These are phyloP conservation scores for Solanum peruvianum DNA, from an alignment of 257 asterid genomes.

Conservation along the genomic window DNA sequence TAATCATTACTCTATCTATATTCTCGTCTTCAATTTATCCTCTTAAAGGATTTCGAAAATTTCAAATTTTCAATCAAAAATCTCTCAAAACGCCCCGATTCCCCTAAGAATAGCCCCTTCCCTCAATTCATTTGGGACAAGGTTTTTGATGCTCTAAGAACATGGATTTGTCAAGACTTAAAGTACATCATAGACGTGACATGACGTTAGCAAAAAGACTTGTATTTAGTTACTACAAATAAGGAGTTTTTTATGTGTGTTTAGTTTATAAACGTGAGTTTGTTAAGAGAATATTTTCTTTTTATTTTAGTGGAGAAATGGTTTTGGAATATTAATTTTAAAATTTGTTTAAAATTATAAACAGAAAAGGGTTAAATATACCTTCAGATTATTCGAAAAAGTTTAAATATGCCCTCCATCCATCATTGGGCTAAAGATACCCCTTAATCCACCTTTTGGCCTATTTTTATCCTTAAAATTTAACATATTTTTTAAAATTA, in stretches of 20 bases:
- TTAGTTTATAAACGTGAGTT: background rate
- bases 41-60: background rate
- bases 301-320: background rate
- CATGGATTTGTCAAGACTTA: background rate
- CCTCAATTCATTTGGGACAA: background rate
- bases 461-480: too few relatives aligned
- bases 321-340: too few relatives aligned
- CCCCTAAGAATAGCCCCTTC: background rate
- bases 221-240: background rate
- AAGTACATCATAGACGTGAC: background rate
- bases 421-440: too few relatives aligned
- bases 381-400: too few relatives aligned
- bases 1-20: background rate
- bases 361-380: background rate
- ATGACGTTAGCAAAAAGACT: background rate
- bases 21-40: background rate
- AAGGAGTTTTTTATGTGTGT: background rate
- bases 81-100: background rate
- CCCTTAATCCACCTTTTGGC: too few relatives aligned
- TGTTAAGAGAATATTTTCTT: background rate
- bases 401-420: too few relatives aligned
- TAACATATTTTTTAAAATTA: too few relatives aligned
- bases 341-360: too few relatives aligned
- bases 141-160: background rate
- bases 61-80: too few relatives aligned